Percentiles rank a stretch among this genome's conserved stretches.
Conservation (phyloP, 441 rosid genomes). For the Brassica hybrid region DNA sequence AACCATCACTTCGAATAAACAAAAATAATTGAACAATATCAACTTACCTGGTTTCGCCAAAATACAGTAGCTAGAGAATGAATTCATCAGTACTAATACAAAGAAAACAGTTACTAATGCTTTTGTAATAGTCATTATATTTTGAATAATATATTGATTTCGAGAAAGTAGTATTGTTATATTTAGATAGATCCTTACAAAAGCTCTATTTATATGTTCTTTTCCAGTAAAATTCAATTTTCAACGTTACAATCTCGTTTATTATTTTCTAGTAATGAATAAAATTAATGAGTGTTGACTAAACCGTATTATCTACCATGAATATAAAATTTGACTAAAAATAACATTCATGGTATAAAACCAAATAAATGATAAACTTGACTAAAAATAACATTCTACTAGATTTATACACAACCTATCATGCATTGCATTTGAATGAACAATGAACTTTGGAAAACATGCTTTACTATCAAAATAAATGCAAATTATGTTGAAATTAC, state of each 20-base stretch:
- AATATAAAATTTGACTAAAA: background rate
- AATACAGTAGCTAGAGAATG: background rate
- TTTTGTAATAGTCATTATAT: no score
- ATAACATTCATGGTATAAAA: background rate
- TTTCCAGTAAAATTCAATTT: background rate
- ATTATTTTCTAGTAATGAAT: background rate
- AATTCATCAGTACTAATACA: background rate
- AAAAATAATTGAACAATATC: background rate
- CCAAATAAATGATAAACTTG: background rate
- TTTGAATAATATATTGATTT: no score
- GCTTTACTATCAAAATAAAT: background rate
- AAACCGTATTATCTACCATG: background rate
- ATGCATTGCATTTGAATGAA: background rate
- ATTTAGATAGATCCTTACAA: background rate
- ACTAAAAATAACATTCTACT: background rate
- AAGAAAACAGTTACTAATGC: background rate
- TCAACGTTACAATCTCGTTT: background rate
- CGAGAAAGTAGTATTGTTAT: no score
- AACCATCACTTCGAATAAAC: background rate
- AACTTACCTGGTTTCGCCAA: background rate
- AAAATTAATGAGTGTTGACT: background rate
- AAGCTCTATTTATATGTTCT: background rate
- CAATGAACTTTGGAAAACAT: background rate
- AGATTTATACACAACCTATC: background rate
- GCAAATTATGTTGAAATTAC: background rate